phyloP scores from a whole-genome alignment of 345 rosid genomes.

The Boechera retrofracta region DNA sequence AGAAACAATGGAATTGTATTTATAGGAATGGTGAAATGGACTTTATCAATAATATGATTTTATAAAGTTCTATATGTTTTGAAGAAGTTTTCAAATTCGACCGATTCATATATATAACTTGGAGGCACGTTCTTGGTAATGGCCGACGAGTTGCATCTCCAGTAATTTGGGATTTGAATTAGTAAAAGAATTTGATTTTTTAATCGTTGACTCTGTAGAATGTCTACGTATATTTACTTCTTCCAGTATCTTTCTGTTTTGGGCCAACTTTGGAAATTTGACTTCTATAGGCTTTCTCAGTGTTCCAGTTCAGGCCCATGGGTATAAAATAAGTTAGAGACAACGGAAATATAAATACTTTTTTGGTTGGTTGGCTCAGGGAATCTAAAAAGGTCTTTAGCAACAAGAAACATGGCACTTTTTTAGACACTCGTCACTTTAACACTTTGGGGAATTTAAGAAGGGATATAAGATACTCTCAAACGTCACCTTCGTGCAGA shows the following conservation, averaged over 20 bases:
- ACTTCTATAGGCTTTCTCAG: not conserved
- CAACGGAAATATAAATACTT: not conserved
- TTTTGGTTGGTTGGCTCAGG: constrained; percentile 6
- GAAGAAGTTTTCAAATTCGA: constrained; percentile 15
- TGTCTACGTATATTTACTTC: constrained; percentile 9
- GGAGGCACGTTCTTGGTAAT: constrained; percentile 43
- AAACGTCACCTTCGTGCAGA: constrained; percentile 38
- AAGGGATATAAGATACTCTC: constrained; percentile 27
- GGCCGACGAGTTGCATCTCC: constrained; percentile 31
- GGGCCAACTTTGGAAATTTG: not conserved
- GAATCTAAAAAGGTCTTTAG: constrained; percentile 1
- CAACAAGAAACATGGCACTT: constrained; percentile 31
- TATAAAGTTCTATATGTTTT: not conserved
- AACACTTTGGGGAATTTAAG: not conserved
- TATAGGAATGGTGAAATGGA: constrained; percentile 30
- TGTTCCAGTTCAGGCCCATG: not conserved
- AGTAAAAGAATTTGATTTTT: constrained; percentile 13
- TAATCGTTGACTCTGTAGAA: constrained; percentile 25
- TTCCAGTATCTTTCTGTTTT: constrained; percentile 9
- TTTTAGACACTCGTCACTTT: constrained; percentile 1
- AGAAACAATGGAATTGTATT: constrained; percentile 27
- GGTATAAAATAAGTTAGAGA: not conserved
- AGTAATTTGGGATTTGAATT: constrained; percentile 30
- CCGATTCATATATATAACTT: constrained; percentile 19
- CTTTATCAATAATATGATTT: not conserved